Conservation (phyloP, 768 basidiomycete genomes). For the Phanerodontia chrysosporium region DNA sequence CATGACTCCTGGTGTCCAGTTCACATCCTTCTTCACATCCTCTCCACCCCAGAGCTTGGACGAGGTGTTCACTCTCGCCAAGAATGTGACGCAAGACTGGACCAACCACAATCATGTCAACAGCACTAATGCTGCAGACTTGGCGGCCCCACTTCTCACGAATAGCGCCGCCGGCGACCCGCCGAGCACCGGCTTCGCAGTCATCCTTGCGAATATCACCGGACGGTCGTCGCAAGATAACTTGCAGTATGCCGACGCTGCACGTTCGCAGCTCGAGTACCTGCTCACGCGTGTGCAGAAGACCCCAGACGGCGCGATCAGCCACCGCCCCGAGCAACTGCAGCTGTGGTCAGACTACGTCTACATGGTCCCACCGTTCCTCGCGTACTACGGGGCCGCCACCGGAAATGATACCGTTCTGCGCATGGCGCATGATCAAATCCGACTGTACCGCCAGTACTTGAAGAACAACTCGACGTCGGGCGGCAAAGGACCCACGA, state of each 20-base stretch:
- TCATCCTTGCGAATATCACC: conserved; percentile 61
- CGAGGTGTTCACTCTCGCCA: conserved; percentile 55
- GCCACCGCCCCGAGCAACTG: conserved; percentile 63
- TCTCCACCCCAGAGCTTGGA: conserved; percentile 35
- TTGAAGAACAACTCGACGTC: conserved; percentile 27
- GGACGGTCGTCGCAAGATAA: conserved; percentile 30
- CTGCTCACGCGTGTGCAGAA: conserved; percentile 53
- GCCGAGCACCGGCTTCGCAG: conserved; percentile 68
- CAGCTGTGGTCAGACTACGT: conserved; percentile 81
- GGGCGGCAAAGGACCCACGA: background rate
- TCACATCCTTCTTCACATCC: conserved; percentile 20
- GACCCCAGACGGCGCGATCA: conserved; percentile 75
- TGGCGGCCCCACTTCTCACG: conserved; percentile 49
- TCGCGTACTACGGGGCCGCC: conserved; percentile 77
- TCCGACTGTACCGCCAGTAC: conserved; percentile 64
- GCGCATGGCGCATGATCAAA: conserved; percentile 53
- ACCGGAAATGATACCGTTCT: conserved; percentile 57
- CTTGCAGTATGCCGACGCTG: conserved; percentile 59
- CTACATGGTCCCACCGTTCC: conserved; percentile 84
- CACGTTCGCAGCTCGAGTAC: conserved; percentile 61
- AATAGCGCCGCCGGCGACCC: conserved; percentile 72
- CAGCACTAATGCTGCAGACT: conserved; percentile 32
- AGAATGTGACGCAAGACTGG: conserved; percentile 43
- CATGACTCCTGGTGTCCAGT: conserved; percentile 23
- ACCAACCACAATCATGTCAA: conserved; percentile 33